Conservation (phyloP, 352 stramenopile species). For the Globisporangium emineosum region DNA sequence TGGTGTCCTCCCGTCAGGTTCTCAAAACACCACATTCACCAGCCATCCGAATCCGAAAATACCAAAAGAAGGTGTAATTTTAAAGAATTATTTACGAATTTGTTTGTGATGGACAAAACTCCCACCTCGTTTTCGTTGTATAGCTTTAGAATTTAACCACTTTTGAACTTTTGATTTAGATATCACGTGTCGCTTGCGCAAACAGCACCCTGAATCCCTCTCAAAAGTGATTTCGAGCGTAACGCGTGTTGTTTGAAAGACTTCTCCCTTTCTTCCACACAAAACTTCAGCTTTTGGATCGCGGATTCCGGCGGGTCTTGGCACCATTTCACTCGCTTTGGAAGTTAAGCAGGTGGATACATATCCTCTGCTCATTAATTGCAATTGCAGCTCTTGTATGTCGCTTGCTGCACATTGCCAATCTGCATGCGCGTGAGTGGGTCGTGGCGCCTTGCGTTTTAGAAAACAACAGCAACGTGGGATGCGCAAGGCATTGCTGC, state of each 20-base stretch:
- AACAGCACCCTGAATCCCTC: neutral
- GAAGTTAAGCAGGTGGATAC: no score
- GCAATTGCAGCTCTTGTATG: no score
- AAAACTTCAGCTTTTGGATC: slow-evolving; percentile 16
- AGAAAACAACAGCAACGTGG: neutral
- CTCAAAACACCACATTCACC: neutral
- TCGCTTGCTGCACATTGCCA: neutral
- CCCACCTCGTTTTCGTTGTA: neutral
- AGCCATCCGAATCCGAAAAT: neutral
- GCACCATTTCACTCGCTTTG: neutral
- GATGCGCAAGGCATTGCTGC: slow-evolving; percentile 12
- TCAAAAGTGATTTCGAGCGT: neutral
- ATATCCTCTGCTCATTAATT: no score
- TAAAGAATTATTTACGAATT: neutral
- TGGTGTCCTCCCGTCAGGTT: slow-evolving; percentile 6
- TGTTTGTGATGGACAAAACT: neutral
- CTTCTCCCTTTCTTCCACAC: slow-evolving; percentile 1
- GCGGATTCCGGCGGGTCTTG: neutral
- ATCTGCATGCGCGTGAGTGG: neutral
- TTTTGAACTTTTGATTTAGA: neutral
- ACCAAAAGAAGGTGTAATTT: neutral
- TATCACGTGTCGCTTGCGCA: slow-evolving; percentile 5
- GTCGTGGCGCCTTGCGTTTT: neutral
- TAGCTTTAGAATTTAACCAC: neutral
- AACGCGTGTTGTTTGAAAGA: neutral